Evolutionary conservation across 345 rosid genomes (phyloP), one percentile per base, ranked within the genome.

Genomic region (Carallia brachiata): DNA sequence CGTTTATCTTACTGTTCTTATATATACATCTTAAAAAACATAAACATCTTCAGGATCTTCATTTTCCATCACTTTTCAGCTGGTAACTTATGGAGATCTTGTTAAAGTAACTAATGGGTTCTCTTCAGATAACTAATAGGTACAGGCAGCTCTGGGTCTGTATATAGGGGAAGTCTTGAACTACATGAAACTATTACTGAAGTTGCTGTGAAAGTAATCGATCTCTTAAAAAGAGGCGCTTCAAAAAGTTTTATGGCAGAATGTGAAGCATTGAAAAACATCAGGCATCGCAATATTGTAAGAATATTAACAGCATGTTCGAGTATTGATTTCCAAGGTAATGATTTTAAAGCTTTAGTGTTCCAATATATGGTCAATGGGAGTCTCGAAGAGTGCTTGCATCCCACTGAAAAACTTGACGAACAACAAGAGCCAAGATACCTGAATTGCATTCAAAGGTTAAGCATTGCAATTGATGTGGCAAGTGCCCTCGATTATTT

Each of bases 271-370:
- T 36, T 59, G 37, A 44, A 12, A 37, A 69, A 13, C 47, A 32
- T 69, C 28, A 59, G 40, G 47, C 65, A 59, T 27, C 36, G 65
- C 0, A 59, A 69, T 32, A 44, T 69, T 5, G 37, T 69, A 30
- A 69, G 47, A n/a, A 8, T 69, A 44, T 19, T 47, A 7, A 59
- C n/a, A 28, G 72, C 19, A 2, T 47, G 72, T 48, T 44, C 65
- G 5, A 19, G 72, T 15, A 13, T 44, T 64, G 72, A 69, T 10
- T 69, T 58, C 59, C 7, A 69, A 5, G 65, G 65, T 0, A 59
- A 58, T 40, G 72, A 66, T 66, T 66, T 66, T 28, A 66, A 54
- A 12, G 70, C 70, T 54, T 34, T 66, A 1, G 16, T 66, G n/a
- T 66, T 53, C 36, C 61, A 66, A 28, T 54, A 53, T 16, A 23